These are phyloP conservation scores for Trichodelitschia bisporula DNA, from an alignment of 495 filamentous ascomycete genomes.

Conservation along the genomic window DNA sequence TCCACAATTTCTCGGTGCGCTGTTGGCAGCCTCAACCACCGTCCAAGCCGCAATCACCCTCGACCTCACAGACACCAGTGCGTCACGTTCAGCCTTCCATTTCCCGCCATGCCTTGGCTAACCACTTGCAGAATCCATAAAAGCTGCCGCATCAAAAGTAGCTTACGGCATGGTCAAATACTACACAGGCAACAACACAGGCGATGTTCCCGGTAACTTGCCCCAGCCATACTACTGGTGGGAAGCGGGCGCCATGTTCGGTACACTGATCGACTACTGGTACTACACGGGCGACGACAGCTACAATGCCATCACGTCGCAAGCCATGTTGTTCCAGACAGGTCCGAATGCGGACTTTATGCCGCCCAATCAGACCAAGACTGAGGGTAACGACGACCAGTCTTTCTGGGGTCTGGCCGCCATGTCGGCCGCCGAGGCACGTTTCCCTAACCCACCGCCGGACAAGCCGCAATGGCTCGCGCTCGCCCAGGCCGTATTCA, in stretches of 20 bases:
- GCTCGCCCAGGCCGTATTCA: slow-evolving; percentile 58
- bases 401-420: slow-evolving; percentile 31
- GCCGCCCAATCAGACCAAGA: slow-evolving; percentile 19
- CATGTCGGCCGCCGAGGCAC: slow-evolving; percentile 28
- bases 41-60: too few species aligned
- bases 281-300: slow-evolving; percentile 28
- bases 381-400: slow-evolving; percentile 31
- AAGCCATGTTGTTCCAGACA: slow-evolving; percentile 24
- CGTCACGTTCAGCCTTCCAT: too few species aligned
- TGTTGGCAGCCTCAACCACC: too few species aligned
- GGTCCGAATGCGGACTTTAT: slow-evolving; percentile 25
- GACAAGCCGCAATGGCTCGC: slow-evolving; percentile 43
- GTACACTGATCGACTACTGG: slow-evolving; percentile 26
- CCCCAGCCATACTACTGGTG: slow-evolving; percentile 22
- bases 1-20: too few species aligned
- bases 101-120: too few species aligned
- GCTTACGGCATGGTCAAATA: slow-evolving; percentile 17
- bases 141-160: slow-evolving; percentile 10
- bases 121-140: slow-evolving; percentile 13
- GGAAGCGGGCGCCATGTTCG: slow-evolving; percentile 25
- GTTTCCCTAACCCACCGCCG: slow-evolving; percentile 19
- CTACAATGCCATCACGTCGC: slow-evolving; percentile 25
- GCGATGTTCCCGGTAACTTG: slow-evolving; percentile 18
- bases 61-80: too few species aligned
- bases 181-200: slow-evolving; percentile 21